A percentile compares a stretch with the other conserved stretches of the same genome.
Conservation (phyloP, 768 basidiomycete genomes). For the Zangia roseola region DNA sequence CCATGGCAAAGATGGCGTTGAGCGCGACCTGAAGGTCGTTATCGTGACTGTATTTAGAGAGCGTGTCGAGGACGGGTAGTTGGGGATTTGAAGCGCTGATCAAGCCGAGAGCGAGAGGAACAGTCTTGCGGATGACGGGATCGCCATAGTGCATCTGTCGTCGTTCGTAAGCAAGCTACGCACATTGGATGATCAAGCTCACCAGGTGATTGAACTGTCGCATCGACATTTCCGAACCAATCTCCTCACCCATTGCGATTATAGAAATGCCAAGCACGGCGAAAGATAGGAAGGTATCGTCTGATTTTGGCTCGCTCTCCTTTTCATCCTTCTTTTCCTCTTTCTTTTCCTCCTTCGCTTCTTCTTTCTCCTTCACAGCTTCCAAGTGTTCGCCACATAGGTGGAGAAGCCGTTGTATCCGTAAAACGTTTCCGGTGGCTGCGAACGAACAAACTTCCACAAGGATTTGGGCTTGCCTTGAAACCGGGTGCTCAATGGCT, state of each 20-base stretch:
- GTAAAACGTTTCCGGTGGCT: conserved; percentile 92
- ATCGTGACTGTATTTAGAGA: conserved; percentile 99
- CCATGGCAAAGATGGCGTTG: conserved; percentile 99
- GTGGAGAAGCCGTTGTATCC: conserved; percentile 89
- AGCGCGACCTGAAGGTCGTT: conserved; percentile 95
- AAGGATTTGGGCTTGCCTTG: conserved; percentile 86
- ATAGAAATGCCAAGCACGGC: conserved; percentile 92
- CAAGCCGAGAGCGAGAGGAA: conserved; percentile 93
- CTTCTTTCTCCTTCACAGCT: conserved; percentile 37
- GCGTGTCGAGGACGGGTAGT: conserved; percentile 89
- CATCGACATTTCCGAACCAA: conserved; percentile 97
- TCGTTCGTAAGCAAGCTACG: conserved; percentile 13
- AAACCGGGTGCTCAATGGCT: conserved; percentile 89
- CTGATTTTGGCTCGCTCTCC: conserved; percentile 49
- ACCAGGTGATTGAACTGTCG: conserved; percentile 97
- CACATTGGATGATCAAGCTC: conserved; percentile 25
- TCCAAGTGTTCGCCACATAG: conserved; percentile 91
- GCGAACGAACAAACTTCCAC: conserved; percentile 95
- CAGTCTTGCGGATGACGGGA: conserved; percentile 84
- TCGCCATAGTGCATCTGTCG: conserved; percentile 98
- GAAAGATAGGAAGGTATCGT: conserved; percentile 87
- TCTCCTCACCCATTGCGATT: conserved; percentile 97
- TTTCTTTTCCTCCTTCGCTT: conserved; percentile 44
- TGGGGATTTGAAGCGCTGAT: conserved; percentile 96
- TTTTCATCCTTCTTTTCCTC: conserved; percentile 63